phyloP scores from a whole-genome alignment of 2,329 filamentous ascomycete species.

The Elsinoe ampelina region DNA sequence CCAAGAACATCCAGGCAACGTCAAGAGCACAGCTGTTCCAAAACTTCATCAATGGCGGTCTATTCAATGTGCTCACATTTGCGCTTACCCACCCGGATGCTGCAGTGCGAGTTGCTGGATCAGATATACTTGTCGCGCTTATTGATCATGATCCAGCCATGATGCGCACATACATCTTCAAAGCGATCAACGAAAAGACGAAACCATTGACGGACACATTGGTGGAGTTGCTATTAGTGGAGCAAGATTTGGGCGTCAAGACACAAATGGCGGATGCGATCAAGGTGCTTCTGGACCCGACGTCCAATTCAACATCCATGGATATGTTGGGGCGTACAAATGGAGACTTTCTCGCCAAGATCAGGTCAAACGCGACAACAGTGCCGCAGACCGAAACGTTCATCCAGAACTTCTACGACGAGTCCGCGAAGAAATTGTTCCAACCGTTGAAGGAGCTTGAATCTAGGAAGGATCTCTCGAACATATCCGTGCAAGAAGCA shows the following conservation, averaged over 20 bases:
- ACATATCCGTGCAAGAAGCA: constrained; percentile 72
- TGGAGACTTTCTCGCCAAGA: constrained; percentile 58
- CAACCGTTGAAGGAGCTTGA: constrained; percentile 76
- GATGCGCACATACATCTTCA: constrained; percentile 88
- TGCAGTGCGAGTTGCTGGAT: constrained; percentile 78
- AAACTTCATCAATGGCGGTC: constrained; percentile 79
- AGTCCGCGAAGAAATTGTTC: constrained; percentile 76
- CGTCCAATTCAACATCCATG: constrained; percentile 49
- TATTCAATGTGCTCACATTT: constrained; percentile 84
- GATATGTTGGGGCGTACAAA: constrained; percentile 53
- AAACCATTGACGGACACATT: constrained; percentile 81
- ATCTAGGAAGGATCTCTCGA: constrained; percentile 36
- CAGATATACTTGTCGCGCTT: constrained; percentile 84
- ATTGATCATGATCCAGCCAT: constrained; percentile 93
- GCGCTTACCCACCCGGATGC: constrained; percentile 79
- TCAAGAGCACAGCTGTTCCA: constrained; percentile 73
- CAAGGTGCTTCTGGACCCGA: constrained; percentile 79
- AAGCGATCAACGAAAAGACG: constrained; percentile 79
- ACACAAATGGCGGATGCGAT: constrained; percentile 92
- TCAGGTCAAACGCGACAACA: constrained; percentile 41
- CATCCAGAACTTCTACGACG: constrained; percentile 80
- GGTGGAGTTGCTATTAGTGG: constrained; percentile 82
- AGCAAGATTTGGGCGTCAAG: constrained; percentile 89
- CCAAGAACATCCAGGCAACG: constrained; percentile 84
- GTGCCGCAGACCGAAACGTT: constrained; percentile 73